These are phyloP conservation scores for Zasmidium cellare DNA, from an alignment of 2,329 filamentous ascomycete genomes.

Conservation along the genomic window DNA sequence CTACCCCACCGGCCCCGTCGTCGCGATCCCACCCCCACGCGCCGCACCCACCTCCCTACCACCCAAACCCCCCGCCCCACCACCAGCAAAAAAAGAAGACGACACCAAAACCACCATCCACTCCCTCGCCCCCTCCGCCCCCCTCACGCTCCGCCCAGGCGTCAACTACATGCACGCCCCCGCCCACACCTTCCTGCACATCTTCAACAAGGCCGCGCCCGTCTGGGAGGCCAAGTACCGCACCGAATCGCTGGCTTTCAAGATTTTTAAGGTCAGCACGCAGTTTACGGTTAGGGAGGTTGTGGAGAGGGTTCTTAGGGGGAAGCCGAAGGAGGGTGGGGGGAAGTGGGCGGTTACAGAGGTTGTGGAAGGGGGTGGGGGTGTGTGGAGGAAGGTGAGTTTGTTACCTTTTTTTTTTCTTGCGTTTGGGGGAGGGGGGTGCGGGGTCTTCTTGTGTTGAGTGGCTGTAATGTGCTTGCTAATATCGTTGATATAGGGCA, in stretches of 20 bases:
- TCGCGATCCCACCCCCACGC: background rate
- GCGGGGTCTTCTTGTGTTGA: background rate
- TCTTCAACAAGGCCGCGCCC: conserved; percentile 28
- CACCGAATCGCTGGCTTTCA: conserved; percentile 24
- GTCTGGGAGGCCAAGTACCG: conserved; percentile 29
- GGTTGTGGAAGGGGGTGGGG: conserved; percentile 33
- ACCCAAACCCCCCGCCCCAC: background rate
- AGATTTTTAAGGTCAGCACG: conserved; percentile 35
- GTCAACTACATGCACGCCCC: conserved; percentile 31
- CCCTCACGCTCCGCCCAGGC: conserved; percentile 23
- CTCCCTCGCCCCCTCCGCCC: background rate
- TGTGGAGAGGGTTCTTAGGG: conserved; percentile 31
- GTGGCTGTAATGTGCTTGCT: background rate
- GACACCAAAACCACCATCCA: background rate
- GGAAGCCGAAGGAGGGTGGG: conserved; percentile 13
- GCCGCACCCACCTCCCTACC: background rate
- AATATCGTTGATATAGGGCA: conserved; percentile 22
- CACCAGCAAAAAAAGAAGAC: conserved; percentile 5
- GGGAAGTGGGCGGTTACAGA: conserved; percentile 34
- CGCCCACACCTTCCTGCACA: conserved; percentile 31
- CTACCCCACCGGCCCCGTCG: conserved; percentile 3
- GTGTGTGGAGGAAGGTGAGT: conserved; percentile 33
- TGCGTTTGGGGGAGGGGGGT: background rate
- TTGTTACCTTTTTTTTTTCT: background rate
- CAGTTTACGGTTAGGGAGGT: conserved; percentile 27